Percentiles rank a stretch among this genome's conserved stretches.
These are phyloP conservation scores for Lactarius vividus DNA, from an alignment of 768 basidiomycete species.

Conservation along the genomic window DNA sequence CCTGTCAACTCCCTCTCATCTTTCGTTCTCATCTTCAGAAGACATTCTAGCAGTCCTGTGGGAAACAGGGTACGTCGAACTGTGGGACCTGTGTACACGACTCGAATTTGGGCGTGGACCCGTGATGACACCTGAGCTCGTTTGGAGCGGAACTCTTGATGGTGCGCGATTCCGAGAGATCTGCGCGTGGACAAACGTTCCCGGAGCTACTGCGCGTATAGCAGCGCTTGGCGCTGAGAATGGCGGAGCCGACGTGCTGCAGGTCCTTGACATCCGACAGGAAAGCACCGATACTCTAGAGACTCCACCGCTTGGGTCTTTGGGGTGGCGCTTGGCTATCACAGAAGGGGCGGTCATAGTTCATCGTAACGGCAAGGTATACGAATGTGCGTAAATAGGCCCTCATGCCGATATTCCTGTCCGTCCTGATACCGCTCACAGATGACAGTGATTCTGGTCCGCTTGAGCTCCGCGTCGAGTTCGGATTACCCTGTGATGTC, in stretches of 20 bases:
- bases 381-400: slow-evolving; percentile 18
- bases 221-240: slow-evolving; percentile 19
- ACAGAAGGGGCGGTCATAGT: slow-evolving; percentile 7
- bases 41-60: slow-evolving; percentile 68
- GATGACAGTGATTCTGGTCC: slow-evolving; percentile 8
- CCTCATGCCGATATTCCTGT: neutral
- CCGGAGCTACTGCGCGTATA: slow-evolving; percentile 10
- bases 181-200: slow-evolving; percentile 8
- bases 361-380: slow-evolving; percentile 23
- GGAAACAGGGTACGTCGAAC: slow-evolving; percentile 62
- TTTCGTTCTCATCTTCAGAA: slow-evolving; percentile 53
- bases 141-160: slow-evolving; percentile 29
- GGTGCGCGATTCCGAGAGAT: slow-evolving; percentile 26
- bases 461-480: slow-evolving; percentile 12
- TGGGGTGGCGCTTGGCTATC: slow-evolving; percentile 36
- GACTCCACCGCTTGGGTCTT: slow-evolving; percentile 13
- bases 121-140: slow-evolving; percentile 56
- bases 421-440: slow-evolving; percentile 2
- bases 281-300: neutral
- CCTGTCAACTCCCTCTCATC: slow-evolving; percentile 61
- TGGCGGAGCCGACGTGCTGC: slow-evolving; percentile 14
- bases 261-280: slow-evolving; percentile 11
- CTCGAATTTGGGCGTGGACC: slow-evolving; percentile 55
- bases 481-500: slow-evolving; percentile 20
- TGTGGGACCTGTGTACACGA: slow-evolving; percentile 70